Evolutionary conservation across 257 asterid species (phyloP), one percentile per base, ranked within the genome.

Genomic region (Anisodus acutangulus): DNA sequence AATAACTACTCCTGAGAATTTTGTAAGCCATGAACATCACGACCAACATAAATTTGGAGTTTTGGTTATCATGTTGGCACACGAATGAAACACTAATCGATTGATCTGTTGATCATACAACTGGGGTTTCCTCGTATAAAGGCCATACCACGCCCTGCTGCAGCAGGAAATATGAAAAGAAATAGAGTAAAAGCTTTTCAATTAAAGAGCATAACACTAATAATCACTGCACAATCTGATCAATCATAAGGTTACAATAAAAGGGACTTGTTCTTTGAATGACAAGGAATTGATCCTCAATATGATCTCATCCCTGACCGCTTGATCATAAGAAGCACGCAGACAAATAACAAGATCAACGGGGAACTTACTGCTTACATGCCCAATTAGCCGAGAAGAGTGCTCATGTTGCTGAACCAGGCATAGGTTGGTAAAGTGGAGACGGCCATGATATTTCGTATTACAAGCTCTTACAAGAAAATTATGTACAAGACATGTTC

Each of bases 401-500:
- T 51, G 59, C n/a, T 47, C 81, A 76, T 76, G 81, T 3, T 15
- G 3, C 26, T 5, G 63, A 76, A 76, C 47, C 81, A 76, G 64
- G 63, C 15, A 51, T 76, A 7, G 7, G 22, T 74, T 74, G 6
- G 62, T 3, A 74, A 74, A 53, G 9, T 3, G 45, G 43, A 74
- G n/a, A 1, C 59, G 17, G 39, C 5, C 80, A 45, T 9, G 41
- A 74, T 3, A 74, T 11, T 49, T 49, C n/a, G 10, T 22, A 22
- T 5, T 74, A 74, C 62, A 49, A 49, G 19, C 51, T 11, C 64
- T 12, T 51, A 51, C 63, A 6, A 26, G 81, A 26, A 76, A 8
- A 35, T 53, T 53, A 26, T 26, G 81, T 53, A 53, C 64, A 78
- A 26, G 49, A 53, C 63, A 78, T 72, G 19, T 31, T 78, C 51